phyloP scores from a whole-genome alignment of 805 yeast species.

The Kluyveromyces lactis region DNA sequence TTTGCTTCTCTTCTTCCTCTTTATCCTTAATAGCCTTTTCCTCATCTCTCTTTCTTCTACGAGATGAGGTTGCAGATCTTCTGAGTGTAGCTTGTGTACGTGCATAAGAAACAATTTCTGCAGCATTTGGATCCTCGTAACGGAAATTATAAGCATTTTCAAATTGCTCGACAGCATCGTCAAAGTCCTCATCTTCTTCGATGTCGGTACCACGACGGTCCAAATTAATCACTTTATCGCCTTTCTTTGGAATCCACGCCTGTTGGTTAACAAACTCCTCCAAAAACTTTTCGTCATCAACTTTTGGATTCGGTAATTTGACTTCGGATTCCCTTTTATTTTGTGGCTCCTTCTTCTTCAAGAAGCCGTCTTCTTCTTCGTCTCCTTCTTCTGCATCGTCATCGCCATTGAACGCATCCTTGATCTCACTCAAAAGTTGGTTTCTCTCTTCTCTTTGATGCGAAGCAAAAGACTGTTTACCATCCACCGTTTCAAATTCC shows the following conservation, averaged over 20 bases:
- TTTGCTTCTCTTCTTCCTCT: conserved; percentile 48
- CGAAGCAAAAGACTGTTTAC: conserved; percentile 57
- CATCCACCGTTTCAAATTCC: conserved; percentile 33
- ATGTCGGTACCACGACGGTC: conserved; percentile 41
- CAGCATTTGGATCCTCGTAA: conserved; percentile 84
- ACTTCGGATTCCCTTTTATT: conserved; percentile 22
- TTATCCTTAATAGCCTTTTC: conserved; percentile 46
- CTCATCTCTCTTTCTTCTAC: conserved; percentile 77
- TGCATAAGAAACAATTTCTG: conserved; percentile 89
- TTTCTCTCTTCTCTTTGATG: conserved; percentile 69
- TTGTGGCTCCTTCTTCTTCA: conserved; percentile 50
- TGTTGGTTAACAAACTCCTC: conserved; percentile 62
- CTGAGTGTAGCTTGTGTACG: conserved; percentile 90
- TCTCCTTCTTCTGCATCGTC: conserved; percentile 36
- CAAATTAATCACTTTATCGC: conserved; percentile 47
- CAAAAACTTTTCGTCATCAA: conserved; percentile 61
- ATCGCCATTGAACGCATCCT: conserved; percentile 50
- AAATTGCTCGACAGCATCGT: conserved; percentile 82
- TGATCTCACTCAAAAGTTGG: conserved; percentile 69
- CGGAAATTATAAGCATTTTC: conserved; percentile 93
- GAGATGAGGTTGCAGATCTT: conserved; percentile 60
- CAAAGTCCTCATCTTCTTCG: conserved; percentile 77
- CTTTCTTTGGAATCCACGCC: conserved; percentile 82
- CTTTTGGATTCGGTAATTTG: conserved; percentile 57
- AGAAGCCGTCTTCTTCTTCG: conserved; percentile 35